Conservation (phyloP, 345 rosid genomes). For the Lepidium aucheri region DNA sequence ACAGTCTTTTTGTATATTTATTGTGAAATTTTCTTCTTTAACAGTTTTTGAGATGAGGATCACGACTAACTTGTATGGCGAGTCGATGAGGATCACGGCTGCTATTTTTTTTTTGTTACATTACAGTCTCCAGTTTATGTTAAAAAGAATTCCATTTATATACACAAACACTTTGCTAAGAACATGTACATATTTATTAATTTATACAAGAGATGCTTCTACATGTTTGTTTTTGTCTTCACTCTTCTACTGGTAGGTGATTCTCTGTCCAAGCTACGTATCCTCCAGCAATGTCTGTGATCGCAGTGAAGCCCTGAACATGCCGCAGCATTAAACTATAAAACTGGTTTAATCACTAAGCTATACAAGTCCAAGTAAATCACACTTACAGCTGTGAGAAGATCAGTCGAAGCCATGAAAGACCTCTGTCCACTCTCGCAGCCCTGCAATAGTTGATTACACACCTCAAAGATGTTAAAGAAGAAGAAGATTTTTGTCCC, state of each 20-base stretch:
- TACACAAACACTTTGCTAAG: constrained; percentile 1
- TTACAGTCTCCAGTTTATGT: neutral
- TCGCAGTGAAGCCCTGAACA: constrained; percentile 59
- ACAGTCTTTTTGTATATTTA: neutral
- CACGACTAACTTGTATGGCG: neutral
- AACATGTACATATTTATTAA: constrained; percentile 1
- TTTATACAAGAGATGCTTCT: neutral
- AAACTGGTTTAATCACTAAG: neutral
- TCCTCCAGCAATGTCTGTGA: constrained; percentile 77
- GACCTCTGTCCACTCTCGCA: constrained; percentile 71
- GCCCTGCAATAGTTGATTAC: constrained; percentile 36
- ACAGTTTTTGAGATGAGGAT: neutral
- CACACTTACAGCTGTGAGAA: constrained; percentile 57
- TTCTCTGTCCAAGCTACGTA: constrained; percentile 63
- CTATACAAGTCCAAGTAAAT: neutral
- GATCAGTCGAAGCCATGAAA: constrained; percentile 73
- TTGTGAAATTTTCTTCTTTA: neutral
- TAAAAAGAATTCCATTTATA: neutral
- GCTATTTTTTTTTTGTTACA: neutral
- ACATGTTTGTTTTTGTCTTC: neutral
- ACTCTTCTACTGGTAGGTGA: constrained; percentile 58
- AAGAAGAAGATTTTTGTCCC: neutral
- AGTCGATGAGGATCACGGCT: neutral
- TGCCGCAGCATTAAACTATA: neutral
- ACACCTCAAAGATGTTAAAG: neutral